A percentile compares a stretch with the other conserved stretches of the same genome.
phyloP scores from a whole-genome alignment of 352 stramenopile genomes.

The Pythium phragmitis region DNA sequence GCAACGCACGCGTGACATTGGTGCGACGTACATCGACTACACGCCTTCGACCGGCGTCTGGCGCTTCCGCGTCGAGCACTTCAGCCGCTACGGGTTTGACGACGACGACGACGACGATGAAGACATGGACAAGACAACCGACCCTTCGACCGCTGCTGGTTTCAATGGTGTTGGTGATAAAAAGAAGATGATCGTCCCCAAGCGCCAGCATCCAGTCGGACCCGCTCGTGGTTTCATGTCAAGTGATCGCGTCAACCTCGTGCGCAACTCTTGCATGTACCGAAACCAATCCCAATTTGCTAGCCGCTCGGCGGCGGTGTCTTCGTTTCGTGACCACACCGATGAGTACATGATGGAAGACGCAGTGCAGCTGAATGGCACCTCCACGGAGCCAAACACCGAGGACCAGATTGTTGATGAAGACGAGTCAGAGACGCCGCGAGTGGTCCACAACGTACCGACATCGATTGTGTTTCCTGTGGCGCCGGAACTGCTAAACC shows the following conservation, averaged over 20 bases:
- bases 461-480: constrained; percentile 27
- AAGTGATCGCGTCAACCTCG: constrained; percentile 16
- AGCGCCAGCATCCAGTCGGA: not conserved
- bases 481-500: not conserved
- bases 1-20: constrained; percentile 71
- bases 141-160: not conserved
- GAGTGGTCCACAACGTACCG: constrained; percentile 14
- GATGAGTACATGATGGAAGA: constrained; percentile 19
- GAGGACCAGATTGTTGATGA: constrained; percentile 5
- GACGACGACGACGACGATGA: constrained; percentile 53
- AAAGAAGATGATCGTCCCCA: constrained; percentile 22
- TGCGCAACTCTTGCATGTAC: constrained; percentile 27
- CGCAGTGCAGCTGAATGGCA: not conserved
- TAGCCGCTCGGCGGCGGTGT: constrained; percentile 8
- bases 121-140: constrained; percentile 25
- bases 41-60: constrained; percentile 69
- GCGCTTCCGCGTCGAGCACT: constrained; percentile 86
- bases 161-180: constrained; percentile 12
- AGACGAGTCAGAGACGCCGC: not conserved
- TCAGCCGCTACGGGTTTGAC: constrained; percentile 78
- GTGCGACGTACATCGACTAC: constrained; percentile 79
- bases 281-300: constrained; percentile 9
- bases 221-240: constrained; percentile 10
- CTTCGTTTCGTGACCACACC: constrained; percentile 20
- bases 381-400: not conserved